Evolutionary conservation across 208 protist species (phyloP).

Genomic region (Trichomonas vaginalis): DNA sequence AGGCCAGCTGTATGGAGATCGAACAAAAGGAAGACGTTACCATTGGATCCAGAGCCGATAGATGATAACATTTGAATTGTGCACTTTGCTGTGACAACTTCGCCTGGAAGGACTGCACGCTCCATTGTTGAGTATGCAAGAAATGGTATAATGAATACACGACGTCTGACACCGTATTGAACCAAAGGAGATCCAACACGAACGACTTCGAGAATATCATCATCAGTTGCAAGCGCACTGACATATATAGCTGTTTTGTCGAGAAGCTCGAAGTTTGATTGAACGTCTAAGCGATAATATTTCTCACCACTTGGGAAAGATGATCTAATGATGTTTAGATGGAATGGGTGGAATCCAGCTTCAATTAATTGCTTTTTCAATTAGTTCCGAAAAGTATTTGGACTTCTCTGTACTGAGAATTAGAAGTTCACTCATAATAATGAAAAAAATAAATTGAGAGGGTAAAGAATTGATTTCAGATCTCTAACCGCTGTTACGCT

Average conservation of each 20-base stretch:
- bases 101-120: background rate
- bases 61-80: background rate
- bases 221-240: background rate
- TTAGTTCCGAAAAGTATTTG: background rate
- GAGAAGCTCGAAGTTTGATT: background rate
- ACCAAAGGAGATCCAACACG: background rate
- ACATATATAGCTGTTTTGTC: background rate
- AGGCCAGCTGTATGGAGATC: slow-evolving; percentile 15
- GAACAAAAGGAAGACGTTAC: slow-evolving; percentile 5
- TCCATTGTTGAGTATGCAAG: slow-evolving; percentile 4
- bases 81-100: slow-evolving; percentile 15
- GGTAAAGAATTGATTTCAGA: too few relatives aligned
- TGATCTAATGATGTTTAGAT: background rate
- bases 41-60: background rate
- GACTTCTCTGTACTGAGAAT: background rate
- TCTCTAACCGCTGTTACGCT: too few relatives aligned
- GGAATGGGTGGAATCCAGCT: background rate
- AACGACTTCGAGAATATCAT: slow-evolving; percentile 5
- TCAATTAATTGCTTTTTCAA: background rate
- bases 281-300: slow-evolving; percentile 7
- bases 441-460: too few relatives aligned
- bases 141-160: background rate
- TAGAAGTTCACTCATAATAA: background rate
- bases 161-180: background rate
- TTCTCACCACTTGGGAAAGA: background rate